Percentiles rank a stretch among this genome's conserved stretches.
Conservation (phyloP, 75 land plant species). For the Picea glauca region DNA sequence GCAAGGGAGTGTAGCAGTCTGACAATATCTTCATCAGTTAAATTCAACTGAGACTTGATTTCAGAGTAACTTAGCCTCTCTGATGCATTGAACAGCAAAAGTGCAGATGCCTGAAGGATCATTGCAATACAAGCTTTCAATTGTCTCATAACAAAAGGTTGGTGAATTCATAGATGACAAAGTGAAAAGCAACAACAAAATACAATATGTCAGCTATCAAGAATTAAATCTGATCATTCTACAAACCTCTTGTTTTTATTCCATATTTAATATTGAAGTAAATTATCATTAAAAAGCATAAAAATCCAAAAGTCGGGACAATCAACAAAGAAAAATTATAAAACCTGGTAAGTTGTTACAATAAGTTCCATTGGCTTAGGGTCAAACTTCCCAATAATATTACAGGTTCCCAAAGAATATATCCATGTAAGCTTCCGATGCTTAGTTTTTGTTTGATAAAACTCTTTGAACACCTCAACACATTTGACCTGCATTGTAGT, state of each 20-base stretch:
- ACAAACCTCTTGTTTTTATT: neutral
- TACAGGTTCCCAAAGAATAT: slow-evolving; percentile 89
- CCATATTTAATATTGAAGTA: neutral
- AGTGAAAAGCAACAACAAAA: neutral
- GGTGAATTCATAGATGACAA: neutral
- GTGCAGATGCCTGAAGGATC: slow-evolving; percentile 69
- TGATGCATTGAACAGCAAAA: slow-evolving; percentile 82
- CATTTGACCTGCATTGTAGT: slow-evolving; percentile 46
- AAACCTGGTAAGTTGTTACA: slow-evolving; percentile 94
- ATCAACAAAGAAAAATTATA: neutral
- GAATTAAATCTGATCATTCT: neutral
- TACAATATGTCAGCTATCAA: neutral
- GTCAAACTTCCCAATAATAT: slow-evolving; percentile 83
- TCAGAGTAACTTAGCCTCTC: slow-evolving; percentile 89
- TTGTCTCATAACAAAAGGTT: neutral
- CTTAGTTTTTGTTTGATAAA: slow-evolving; percentile 89
- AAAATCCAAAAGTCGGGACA: neutral
- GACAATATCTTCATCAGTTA: slow-evolving; percentile 86
- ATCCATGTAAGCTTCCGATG: slow-evolving; percentile 95
- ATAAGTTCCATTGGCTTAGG: slow-evolving; percentile 85
- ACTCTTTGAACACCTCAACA: slow-evolving; percentile 81
- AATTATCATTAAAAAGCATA: neutral
- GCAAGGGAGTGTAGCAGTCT: slow-evolving; percentile 91
- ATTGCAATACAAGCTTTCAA: neutral
- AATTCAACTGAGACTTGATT: slow-evolving; percentile 79